Conservation (phyloP, 1,284 basidiomycete species). For the Exobasidium cylindrosporum region DNA sequence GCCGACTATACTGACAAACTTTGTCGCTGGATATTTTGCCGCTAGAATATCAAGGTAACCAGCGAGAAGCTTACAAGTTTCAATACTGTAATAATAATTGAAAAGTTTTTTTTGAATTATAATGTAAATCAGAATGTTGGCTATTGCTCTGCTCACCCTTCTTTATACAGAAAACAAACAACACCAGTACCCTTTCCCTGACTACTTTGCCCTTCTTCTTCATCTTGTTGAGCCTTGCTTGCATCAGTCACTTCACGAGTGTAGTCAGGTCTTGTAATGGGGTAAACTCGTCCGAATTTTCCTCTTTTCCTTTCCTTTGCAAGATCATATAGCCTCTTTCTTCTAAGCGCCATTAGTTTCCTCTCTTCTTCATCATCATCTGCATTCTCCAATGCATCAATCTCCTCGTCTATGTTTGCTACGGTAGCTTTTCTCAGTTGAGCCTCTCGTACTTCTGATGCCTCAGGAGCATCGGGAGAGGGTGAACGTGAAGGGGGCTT, state of each 20-base stretch:
- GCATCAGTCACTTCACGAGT: conserved; percentile 91
- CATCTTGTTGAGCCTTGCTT: conserved; percentile 67
- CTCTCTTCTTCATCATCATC: conserved; percentile 66
- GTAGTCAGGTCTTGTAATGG: conserved; percentile 89
- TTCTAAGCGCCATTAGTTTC: conserved; percentile 68
- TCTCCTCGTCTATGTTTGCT: conserved; percentile 35
- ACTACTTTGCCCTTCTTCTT: conserved; percentile 45
- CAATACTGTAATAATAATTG: conserved; percentile 29
- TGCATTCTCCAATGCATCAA: conserved; percentile 26
- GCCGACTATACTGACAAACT: conserved; percentile 93
- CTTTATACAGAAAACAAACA: conserved; percentile 83
- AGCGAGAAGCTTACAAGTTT: conserved; percentile 68
- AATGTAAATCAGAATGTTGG: background rate
- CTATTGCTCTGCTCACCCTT: conserved; percentile 62
- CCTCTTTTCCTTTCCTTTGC: conserved; percentile 65
- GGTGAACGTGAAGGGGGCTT: conserved; percentile 50
- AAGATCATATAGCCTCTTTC: conserved; percentile 69
- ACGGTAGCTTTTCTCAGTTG: conserved; percentile 39
- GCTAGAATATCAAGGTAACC: conserved; percentile 73
- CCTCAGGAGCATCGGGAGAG: conserved; percentile 44
- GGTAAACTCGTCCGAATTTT: conserved; percentile 78
- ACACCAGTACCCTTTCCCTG: conserved; percentile 70
- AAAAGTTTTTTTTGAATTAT: background rate
- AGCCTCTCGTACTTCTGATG: conserved; percentile 24
- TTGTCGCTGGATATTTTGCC: conserved; percentile 78